Evolutionary conservation across 2,329 filamentous ascomycete genomes (phyloP).

Genomic region (Malbranchea cinnamomea): DNA sequence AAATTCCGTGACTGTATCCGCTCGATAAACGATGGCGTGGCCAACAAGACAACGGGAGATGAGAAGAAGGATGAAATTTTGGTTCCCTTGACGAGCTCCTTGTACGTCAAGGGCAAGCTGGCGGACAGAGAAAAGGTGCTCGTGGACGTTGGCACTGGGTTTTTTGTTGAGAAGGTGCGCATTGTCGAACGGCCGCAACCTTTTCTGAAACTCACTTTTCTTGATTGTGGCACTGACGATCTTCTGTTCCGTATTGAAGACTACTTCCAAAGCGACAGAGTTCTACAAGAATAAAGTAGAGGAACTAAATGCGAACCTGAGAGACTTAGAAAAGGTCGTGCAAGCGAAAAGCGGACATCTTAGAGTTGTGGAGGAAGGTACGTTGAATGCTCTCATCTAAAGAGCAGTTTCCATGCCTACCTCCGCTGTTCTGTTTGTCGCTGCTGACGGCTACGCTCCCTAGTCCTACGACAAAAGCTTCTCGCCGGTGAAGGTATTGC

Average conservation of each 20-base stretch:
- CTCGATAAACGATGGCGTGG: slow-evolving; percentile 51
- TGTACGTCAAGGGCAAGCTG: slow-evolving; percentile 80
- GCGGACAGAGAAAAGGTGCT: slow-evolving; percentile 62
- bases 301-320: slow-evolving; percentile 48
- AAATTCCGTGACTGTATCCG: slow-evolving; percentile 85
- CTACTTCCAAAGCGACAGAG: slow-evolving; percentile 43
- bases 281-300: slow-evolving; percentile 58
- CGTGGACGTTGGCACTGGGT: slow-evolving; percentile 87
- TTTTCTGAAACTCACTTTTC: too few species aligned
- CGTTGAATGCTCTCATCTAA: slow-evolving; percentile 13
- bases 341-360: slow-evolving; percentile 70
- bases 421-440: not conserved
- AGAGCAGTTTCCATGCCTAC: not conserved
- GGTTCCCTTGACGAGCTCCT: slow-evolving; percentile 84
- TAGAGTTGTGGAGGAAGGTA: slow-evolving; percentile 77
- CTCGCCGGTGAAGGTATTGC: slow-evolving; percentile 28
- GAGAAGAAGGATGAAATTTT: slow-evolving; percentile 42
- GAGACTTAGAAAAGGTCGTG: slow-evolving; percentile 53
- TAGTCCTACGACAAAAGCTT: slow-evolving; percentile 39
- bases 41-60: slow-evolving; percentile 21
- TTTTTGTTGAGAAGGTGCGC: slow-evolving; percentile 77
- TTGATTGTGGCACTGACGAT: too few species aligned
- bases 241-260: slow-evolving; percentile 19
- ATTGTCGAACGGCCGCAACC: too few species aligned
- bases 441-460: slow-evolving; percentile 11